phyloP scores from a whole-genome alignment of 148 eudicot species.

The Polygonum maritimum region DNA sequence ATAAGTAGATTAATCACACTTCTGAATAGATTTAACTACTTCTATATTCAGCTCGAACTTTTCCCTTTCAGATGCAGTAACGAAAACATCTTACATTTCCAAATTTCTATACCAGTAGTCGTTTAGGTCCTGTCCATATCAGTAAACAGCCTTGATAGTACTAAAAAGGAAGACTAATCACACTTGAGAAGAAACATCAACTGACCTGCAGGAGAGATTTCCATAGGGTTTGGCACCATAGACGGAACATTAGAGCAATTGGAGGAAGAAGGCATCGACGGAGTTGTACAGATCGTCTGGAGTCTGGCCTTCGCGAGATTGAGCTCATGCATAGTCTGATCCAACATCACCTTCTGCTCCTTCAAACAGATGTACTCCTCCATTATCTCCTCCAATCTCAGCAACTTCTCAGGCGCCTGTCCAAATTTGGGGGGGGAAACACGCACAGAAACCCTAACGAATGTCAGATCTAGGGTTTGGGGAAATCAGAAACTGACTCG shows the following conservation, averaged over 20 bases:
- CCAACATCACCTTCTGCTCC: constrained; percentile 55
- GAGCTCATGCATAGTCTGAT: constrained; percentile 45
- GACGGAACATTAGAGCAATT: background rate
- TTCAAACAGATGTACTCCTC: constrained; percentile 68
- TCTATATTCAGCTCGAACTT: too few species aligned
- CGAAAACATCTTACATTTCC: too few species aligned
- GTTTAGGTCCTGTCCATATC: background rate
- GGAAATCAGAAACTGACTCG: too few species aligned
- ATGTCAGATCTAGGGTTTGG: too few species aligned
- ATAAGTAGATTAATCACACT: too few species aligned
- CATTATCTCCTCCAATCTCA: constrained; percentile 55
- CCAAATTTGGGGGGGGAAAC: background rate
- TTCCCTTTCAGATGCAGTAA: too few species aligned
- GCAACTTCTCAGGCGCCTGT: constrained; percentile 41
- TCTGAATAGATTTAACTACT: too few species aligned
- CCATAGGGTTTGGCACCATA: background rate
- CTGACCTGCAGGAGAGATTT: background rate
- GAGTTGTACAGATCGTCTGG: background rate
- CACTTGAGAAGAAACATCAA: background rate
- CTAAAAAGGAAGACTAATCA: background rate
- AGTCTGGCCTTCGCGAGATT: constrained; percentile 33
- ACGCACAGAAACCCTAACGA: background rate
- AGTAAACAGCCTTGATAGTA: background rate
- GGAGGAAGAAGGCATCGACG: background rate
- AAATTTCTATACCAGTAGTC: too few species aligned